Base-by-base conservation (phyloP, 352 stramenopile genomes). In the Blastocystis sp. region DNA sequence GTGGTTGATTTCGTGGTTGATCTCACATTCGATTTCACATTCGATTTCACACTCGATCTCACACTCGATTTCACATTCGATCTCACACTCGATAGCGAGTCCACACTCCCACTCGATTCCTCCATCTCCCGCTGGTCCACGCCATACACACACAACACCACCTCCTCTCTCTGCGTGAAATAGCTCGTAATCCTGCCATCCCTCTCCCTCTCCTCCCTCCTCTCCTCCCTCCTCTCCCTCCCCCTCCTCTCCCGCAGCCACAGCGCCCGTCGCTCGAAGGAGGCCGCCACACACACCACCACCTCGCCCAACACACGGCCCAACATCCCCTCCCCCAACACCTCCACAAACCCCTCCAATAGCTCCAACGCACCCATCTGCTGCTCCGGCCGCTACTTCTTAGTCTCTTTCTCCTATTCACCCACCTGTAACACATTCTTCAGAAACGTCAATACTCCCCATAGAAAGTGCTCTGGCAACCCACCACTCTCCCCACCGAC, bases 381-480 rank as follows among this genome's bases (percentile, higher is more conserved):
- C 16, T 57, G 46, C 21, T 57, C 67, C 4, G 67, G 67, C 11
- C 44, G 24, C 48, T 67, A 67, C 8, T 7, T 2, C 3, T 34
- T n/a, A 67, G 16, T 18, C 2, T 14, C 21, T 7, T 7, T 7
- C 21, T 2, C 3, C n/a, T 3, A 16, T n/a, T n/a, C n/a, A 4
- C 18, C 21, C 24, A 67, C 57, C 14, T 78, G 67, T 1, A 78
- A n/a, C 4, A 78, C 38, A 40, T 51, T 78, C 24, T 78, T 78
- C 4, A 78, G 27, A 24, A 78, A 78, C 7, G 38, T 40, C 0
- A 78, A 38, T 1, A 61, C 67, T 7, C 67, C 67, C 67, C 67
- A 78, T 9, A 78, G 4, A 78, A 78, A 78, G 27, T 57, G 56
- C 21, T 78, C 67, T 14, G 67, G 67, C 16, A 78, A n/a, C 27